phyloP scores from a whole-genome alignment of 306 rosid genomes.

The Cajanus cajan region DNA sequence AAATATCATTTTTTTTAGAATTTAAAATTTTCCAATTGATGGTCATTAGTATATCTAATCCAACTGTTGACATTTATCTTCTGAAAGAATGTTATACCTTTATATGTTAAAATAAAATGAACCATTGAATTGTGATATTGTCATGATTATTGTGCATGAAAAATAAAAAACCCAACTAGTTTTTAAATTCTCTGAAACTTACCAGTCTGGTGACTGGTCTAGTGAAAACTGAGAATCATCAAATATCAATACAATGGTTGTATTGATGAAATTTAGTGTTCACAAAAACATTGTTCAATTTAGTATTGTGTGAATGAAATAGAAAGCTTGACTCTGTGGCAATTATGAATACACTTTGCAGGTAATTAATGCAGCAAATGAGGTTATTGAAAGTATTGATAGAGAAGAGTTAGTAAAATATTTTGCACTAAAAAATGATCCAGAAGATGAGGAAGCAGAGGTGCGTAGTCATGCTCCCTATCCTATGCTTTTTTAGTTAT shows the following conservation, averaged over 20 bases:
- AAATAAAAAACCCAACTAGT: background rate
- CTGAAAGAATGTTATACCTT: background rate
- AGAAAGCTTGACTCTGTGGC: background rate
- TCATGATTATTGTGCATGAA: background rate
- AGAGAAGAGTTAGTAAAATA: conserved; percentile 66
- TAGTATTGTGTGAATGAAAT: background rate
- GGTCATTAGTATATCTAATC: background rate
- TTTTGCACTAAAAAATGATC: conserved; percentile 65
- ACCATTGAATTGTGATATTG: background rate
- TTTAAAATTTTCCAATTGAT: background rate
- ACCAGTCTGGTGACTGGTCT: background rate
- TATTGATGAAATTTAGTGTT: background rate
- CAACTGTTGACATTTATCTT: conserved; percentile 17
- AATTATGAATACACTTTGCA: conserved; percentile 34
- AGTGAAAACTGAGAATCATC: background rate
- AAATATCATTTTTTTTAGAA: background rate
- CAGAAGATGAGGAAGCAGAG: conserved; percentile 86
- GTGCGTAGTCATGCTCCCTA: conserved; percentile 37
- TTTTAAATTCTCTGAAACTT: conserved; percentile 2
- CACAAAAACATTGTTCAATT: background rate
- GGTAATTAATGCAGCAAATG: conserved; percentile 82
- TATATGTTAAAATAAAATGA: background rate
- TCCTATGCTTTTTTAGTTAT: conserved; percentile 18
- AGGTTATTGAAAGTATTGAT: conserved; percentile 74
- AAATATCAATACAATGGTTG: background rate